Evolutionary conservation across 768 basidiomycete genomes (phyloP), one percentile per base, ranked within the genome.

Genomic region (Calocybe indica): DNA sequence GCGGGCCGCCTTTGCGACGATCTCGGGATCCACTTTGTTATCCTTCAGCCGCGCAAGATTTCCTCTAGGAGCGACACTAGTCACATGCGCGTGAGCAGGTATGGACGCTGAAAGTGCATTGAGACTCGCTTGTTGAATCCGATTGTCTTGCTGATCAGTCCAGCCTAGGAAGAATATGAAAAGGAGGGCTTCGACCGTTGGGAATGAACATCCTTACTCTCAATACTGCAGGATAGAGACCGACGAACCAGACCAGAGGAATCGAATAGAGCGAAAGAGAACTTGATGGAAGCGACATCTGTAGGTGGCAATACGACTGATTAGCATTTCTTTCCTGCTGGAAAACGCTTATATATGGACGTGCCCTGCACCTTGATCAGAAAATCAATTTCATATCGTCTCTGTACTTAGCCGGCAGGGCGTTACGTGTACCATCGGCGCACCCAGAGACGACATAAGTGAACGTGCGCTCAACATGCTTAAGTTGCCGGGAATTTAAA

Each of bases 191-290:
- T 11, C 11, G 11, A 5, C 22, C 38, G 5, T 12, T 13, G 29
- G 14, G 34, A 40, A 13, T 11, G 22, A 7, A 47, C 6, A 32
- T n/a, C 46, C 55, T 46, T 10, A 63, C 67, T 62, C 66, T 70
- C 44, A 53, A 33, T 7, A 53, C 46, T 12, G 49, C 43, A 7
- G 70, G 70, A 41, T 65, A 68, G 51, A 66, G 67, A 2, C 57
- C 55, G 10, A 60, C 59, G 39, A 67, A 59, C 59, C 59, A 70
- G 13, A 65, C 58, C 7, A 63, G 53, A 13, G 70, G 70, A 40
- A 72, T 63, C 15, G 69, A 70, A 51, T 70, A 72, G 12, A 72
- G 50, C 22, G 62, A 63, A 13, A 69, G 57, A 3, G 63, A 58
- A 28, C 55, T 60, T 6, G 54, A 52, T 36, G 48, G 47, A 1